Conservation (phyloP, 164 flowering plant genomes). For the Stephania cephalantha region DNA sequence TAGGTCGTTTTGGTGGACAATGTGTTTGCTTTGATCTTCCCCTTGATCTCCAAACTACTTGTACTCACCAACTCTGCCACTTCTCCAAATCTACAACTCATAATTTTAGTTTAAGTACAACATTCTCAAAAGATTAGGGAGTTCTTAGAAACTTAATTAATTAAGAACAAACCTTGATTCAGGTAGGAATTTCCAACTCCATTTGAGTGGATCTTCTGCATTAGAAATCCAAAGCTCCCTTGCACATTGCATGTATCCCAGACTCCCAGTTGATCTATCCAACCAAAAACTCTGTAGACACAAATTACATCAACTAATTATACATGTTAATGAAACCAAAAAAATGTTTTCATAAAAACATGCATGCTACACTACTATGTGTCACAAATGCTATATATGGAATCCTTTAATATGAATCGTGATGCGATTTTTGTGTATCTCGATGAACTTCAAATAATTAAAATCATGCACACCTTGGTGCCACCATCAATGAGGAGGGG, state of each 20-base stretch:
- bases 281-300: constrained; percentile 23
- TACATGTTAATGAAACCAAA: too few relatives aligned
- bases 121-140: background rate
- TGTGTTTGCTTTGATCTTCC: constrained; percentile 25
- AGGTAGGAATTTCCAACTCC: constrained; percentile 39
- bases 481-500: constrained; percentile 39
- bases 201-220: constrained; percentile 29
- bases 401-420: too few relatives aligned
- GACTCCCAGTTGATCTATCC: constrained; percentile 33
- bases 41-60: constrained; percentile 47
- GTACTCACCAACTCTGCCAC: constrained; percentile 42
- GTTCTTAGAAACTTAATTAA: too few relatives aligned
- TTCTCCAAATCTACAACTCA: constrained; percentile 34
- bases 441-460: too few relatives aligned
- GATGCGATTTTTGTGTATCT: too few relatives aligned
- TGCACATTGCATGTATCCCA: constrained; percentile 33
- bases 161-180: constrained; percentile 30
- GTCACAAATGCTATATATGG: too few relatives aligned
- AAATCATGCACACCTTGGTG: constrained; percentile 31
- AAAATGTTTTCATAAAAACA: too few relatives aligned
- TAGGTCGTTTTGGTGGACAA: constrained; percentile 47
- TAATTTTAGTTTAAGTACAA: background rate
- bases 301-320: too few relatives aligned
- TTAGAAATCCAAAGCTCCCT: constrained; percentile 41
- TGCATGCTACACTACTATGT: too few relatives aligned